Conservation (phyloP, 345 rosid genomes). For the Litchi chinensis region DNA sequence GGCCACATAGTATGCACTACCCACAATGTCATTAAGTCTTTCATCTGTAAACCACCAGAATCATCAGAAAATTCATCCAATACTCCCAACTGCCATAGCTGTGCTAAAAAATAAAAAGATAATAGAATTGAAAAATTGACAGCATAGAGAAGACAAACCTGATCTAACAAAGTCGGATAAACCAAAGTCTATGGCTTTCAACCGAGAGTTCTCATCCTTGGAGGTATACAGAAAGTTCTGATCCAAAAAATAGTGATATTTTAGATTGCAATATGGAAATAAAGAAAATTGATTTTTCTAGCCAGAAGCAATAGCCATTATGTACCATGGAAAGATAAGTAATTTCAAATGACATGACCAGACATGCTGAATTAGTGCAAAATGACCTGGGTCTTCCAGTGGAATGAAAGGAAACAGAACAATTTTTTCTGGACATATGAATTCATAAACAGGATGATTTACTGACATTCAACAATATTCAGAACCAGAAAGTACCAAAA, state of each 20-base stretch:
- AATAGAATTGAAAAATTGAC: neutral
- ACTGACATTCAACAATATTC: neutral
- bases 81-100: constrained; percentile 14
- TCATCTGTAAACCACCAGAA: constrained; percentile 59
- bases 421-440: neutral
- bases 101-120: neutral
- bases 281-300: constrained; percentile 7
- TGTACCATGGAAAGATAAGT: constrained; percentile 7
- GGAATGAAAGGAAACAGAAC: neutral
- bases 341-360: neutral
- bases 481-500: neutral
- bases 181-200: constrained; percentile 96
- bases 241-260: constrained; percentile 32
- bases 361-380: neutral
- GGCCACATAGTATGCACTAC: constrained; percentile 95
- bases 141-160: constrained; percentile 51
- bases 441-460: neutral
- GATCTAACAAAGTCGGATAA: constrained; percentile 95
- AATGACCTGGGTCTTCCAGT: constrained; percentile 4
- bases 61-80: constrained; percentile 9
- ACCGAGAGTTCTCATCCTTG: constrained; percentile 81
- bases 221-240: constrained; percentile 91
- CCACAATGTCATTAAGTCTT: constrained; percentile 94
- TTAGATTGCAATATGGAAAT: constrained; percentile 20
- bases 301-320: neutral